These are phyloP conservation scores for Hypoxylon lenormandii DNA, from an alignment of 495 filamentous ascomycete species.

Conservation along the genomic window DNA sequence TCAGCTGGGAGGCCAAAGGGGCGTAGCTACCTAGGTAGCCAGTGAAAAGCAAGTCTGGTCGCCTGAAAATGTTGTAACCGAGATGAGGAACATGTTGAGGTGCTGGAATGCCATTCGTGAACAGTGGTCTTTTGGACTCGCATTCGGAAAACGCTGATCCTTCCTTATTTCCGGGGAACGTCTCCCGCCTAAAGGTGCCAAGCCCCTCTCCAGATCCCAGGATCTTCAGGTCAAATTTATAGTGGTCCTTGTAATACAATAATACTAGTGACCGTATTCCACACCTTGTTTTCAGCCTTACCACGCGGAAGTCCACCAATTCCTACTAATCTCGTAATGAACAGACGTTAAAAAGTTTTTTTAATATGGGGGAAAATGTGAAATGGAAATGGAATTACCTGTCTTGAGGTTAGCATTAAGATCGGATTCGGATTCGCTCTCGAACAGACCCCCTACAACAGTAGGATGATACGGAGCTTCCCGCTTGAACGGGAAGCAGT, in stretches of 20 bases:
- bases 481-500: too few relatives aligned
- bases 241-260: neutral
- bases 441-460: neutral
- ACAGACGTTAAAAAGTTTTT: too few relatives aligned
- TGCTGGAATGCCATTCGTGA: neutral
- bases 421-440: neutral
- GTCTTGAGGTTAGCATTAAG: neutral
- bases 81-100: neutral
- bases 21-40: neutral
- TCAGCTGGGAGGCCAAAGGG: neutral
- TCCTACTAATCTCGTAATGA: neutral
- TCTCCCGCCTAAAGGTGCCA: neutral
- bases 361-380: neutral
- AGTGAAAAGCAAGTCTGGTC: neutral
- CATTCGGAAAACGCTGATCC: conserved; percentile 1
- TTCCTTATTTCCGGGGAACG: neutral
- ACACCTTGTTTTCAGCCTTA: neutral
- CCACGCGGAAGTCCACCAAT: neutral
- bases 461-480: too few relatives aligned
- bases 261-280: neutral
- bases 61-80: neutral
- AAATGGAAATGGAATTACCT: too few relatives aligned
- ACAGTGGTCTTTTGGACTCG: neutral
- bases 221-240: neutral
- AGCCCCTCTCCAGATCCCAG: neutral